Evolutionary conservation across 306 rosid species (phyloP).

Genomic region (Astragalus glycyphyllos): DNA sequence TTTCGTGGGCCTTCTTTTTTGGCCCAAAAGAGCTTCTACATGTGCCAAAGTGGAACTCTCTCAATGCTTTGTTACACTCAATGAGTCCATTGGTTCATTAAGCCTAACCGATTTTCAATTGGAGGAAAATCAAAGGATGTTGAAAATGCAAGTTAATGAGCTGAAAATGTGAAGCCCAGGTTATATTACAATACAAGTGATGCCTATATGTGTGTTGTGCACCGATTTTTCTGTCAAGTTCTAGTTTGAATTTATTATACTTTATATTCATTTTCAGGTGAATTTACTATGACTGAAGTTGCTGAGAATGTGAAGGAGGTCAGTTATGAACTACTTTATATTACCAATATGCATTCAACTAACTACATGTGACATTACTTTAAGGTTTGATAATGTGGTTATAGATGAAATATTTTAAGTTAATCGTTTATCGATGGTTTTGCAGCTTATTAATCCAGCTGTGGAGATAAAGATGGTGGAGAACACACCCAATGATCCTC

Average conservation of each 20-base stretch:
- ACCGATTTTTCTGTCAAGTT: background rate
- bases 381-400: background rate
- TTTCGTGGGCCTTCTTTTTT: constrained; percentile 56
- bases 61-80: constrained; percentile 45
- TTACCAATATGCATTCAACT: background rate
- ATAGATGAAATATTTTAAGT: constrained; percentile 11
- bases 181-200: constrained; percentile 20
- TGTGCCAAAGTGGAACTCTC: constrained; percentile 57
- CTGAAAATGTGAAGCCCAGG: constrained; percentile 69
- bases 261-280: constrained; percentile 64
- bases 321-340: constrained; percentile 25
- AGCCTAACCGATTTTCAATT: constrained; percentile 42
- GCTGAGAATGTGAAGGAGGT: constrained; percentile 96
- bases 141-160: constrained; percentile 48
- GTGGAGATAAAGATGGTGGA: constrained; percentile 79
- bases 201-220: background rate
- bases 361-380: background rate
- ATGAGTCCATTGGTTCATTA: constrained; percentile 50
- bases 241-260: constrained; percentile 22
- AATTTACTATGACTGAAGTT: constrained; percentile 92
- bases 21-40: constrained; percentile 66
- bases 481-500: constrained; percentile 87
- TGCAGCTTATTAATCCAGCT: constrained; percentile 75
- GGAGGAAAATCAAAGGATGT: constrained; percentile 41
- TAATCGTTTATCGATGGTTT: constrained; percentile 32